Conservation (phyloP, 768 basidiomycete genomes). For the Hypholoma fasciculare region DNA sequence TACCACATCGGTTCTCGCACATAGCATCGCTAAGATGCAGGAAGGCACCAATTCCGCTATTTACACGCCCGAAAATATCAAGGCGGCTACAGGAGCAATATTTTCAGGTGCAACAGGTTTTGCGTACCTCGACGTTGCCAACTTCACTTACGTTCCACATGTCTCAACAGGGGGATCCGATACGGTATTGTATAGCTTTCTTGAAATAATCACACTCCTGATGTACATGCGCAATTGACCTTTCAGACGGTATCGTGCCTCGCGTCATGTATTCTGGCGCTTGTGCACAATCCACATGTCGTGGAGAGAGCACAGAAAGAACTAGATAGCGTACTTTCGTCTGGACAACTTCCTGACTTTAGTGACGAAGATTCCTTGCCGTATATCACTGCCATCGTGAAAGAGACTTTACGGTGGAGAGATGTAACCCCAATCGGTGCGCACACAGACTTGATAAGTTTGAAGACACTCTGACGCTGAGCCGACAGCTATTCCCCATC, state of each 20-base stretch:
- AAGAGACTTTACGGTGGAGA: conserved; percentile 29
- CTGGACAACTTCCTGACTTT: conserved; percentile 30
- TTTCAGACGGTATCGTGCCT: conserved; percentile 28
- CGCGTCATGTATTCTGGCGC: conserved; percentile 31
- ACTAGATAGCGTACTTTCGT: conserved; percentile 31
- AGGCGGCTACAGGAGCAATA: conserved; percentile 38
- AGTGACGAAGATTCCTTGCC: conserved; percentile 28
- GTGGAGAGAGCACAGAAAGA: conserved; percentile 32
- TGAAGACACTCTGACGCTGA: neutral
- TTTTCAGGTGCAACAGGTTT: conserved; percentile 22
- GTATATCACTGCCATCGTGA: conserved; percentile 31
- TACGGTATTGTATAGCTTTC: conserved; percentile 11
- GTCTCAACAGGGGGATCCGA: conserved; percentile 23
- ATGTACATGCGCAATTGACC: neutral
- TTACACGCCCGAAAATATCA: conserved; percentile 19
- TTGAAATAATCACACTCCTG: neutral
- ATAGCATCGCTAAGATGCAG: conserved; percentile 19
- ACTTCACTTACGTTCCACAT: conserved; percentile 16
- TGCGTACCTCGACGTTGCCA: conserved; percentile 8
- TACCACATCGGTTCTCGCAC: conserved; percentile 3
- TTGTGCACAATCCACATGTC: conserved; percentile 32
- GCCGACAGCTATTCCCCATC: conserved; percentile 19
- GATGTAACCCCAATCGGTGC: conserved; percentile 25
- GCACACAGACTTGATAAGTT: neutral
- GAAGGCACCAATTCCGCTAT: conserved; percentile 18